Conservation (phyloP, 441 rosid species). For the Gossypium gossypioides region DNA sequence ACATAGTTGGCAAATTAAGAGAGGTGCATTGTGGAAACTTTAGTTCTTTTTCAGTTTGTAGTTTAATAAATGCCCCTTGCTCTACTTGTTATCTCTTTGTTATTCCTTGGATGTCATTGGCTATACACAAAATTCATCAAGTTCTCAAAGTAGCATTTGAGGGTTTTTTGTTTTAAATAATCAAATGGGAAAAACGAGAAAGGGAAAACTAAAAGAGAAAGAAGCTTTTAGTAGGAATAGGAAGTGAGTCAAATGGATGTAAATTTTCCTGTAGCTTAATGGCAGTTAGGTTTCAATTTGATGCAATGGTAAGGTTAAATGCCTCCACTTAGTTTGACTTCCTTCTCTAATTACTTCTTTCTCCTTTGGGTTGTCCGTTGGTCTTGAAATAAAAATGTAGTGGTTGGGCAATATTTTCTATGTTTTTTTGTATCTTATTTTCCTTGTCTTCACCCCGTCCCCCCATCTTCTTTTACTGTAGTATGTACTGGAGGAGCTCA, state of each 20-base stretch:
- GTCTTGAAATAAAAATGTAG: background rate
- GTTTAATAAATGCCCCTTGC: background rate
- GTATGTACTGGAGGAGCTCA: conserved; percentile 95
- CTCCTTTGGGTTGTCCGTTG: background rate
- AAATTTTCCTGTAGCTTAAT: background rate
- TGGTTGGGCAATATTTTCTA: background rate
- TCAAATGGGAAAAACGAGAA: background rate
- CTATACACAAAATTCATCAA: background rate
- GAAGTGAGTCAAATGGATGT: background rate
- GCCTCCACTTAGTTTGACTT: too few species aligned
- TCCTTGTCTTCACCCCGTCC: background rate
- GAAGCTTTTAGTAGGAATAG: background rate
- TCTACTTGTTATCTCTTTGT: background rate
- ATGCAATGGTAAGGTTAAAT: conserved; percentile 6
- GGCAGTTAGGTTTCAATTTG: background rate
- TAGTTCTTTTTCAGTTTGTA: background rate
- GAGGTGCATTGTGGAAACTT: conserved; percentile 50
- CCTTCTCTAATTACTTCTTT: background rate
- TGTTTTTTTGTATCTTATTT: background rate
- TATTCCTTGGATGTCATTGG: background rate
- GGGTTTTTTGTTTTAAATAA: background rate
- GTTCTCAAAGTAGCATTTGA: background rate
- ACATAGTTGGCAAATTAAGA: conserved; percentile 77
- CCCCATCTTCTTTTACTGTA: conserved; percentile 27
- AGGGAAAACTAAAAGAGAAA: background rate